Conservation (phyloP, 2,329 filamentous ascomycete genomes). For the Trichoderma atroviride region DNA sequence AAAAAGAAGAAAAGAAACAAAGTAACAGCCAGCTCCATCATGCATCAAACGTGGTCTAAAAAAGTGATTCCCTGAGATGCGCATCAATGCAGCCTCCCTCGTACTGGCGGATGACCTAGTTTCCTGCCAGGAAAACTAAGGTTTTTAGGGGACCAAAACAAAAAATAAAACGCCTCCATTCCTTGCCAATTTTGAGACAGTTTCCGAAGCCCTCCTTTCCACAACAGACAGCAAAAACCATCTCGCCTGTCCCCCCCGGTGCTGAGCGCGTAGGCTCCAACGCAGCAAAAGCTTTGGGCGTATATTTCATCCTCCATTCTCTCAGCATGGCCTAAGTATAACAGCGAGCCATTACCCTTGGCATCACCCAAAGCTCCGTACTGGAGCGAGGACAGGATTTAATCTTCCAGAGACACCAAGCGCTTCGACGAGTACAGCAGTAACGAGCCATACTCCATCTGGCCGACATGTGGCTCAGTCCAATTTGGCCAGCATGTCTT, state of each 20-base stretch:
- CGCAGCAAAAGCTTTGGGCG: slow-evolving; percentile 34
- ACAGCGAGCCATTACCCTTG: slow-evolving; percentile 37
- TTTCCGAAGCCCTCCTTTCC: slow-evolving; percentile 36
- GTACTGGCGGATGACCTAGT: slow-evolving; percentile 33
- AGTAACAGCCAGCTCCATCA: slow-evolving; percentile 51
- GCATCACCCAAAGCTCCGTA: slow-evolving; percentile 37
- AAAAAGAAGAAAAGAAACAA: slow-evolving; percentile 45
- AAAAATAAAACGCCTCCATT: slow-evolving; percentile 27
- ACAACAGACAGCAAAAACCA: slow-evolving; percentile 33
- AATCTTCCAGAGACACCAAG: slow-evolving; percentile 37
- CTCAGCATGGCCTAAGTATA: slow-evolving; percentile 33
- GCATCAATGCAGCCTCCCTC: slow-evolving; percentile 41
- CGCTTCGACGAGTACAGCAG: slow-evolving; percentile 39
- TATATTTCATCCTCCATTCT: slow-evolving; percentile 37
- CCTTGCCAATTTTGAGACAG: slow-evolving; percentile 32
- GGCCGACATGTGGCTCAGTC: slow-evolving; percentile 65
- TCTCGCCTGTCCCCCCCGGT: slow-evolving; percentile 31
- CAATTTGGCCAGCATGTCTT: slow-evolving; percentile 96
- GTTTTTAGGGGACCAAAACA: slow-evolving; percentile 33
- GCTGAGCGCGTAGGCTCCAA: slow-evolving; percentile 27
- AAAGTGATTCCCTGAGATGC: slow-evolving; percentile 44
- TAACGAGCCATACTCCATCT: slow-evolving; percentile 39
- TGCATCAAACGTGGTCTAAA: slow-evolving; percentile 56
- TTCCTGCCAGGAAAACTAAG: slow-evolving; percentile 34
- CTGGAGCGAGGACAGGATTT: slow-evolving; percentile 34